These are phyloP conservation scores for Pseudodiploospora longispora DNA, from an alignment of 2,329 filamentous ascomycete genomes.

Conservation along the genomic window DNA sequence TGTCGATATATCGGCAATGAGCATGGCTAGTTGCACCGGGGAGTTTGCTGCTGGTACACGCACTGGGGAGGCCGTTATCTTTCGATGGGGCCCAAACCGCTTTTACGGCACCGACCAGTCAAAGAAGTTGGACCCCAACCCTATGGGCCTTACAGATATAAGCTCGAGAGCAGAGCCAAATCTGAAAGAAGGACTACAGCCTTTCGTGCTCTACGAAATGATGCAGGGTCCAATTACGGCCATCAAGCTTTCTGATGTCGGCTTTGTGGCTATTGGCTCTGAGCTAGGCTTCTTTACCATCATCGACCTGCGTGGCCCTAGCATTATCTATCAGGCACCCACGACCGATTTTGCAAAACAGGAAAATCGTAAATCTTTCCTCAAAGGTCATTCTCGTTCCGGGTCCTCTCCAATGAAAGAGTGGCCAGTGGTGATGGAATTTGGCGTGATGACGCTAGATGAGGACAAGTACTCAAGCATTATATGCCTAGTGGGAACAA, in stretches of 20 bases:
- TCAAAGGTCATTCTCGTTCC: slow-evolving; percentile 33
- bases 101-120: slow-evolving; percentile 55
- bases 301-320: slow-evolving; percentile 80
- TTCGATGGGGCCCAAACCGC: slow-evolving; percentile 78
- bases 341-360: slow-evolving; percentile 66
- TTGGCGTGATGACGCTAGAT: slow-evolving; percentile 87
- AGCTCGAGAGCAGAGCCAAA: slow-evolving; percentile 60
- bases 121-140: slow-evolving; percentile 46
- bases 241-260: slow-evolving; percentile 80
- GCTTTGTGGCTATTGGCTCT: slow-evolving; percentile 82
- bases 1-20: slow-evolving; percentile 70
- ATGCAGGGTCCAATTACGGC: slow-evolving; percentile 73
- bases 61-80: slow-evolving; percentile 79
- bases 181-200: slow-evolving; percentile 74
- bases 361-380: slow-evolving; percentile 70
- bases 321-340: slow-evolving; percentile 69
- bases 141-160: slow-evolving; percentile 68
- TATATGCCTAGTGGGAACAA: slow-evolving; percentile 84
- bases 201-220: slow-evolving; percentile 74
- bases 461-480: slow-evolving; percentile 96
- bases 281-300: slow-evolving; percentile 74
- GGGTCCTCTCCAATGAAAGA: slow-evolving; percentile 45
- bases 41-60: slow-evolving; percentile 78
- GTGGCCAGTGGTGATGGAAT: slow-evolving; percentile 76
- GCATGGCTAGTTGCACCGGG: slow-evolving; percentile 69